phyloP scores from a whole-genome alignment of 257 asterid species.

The Echites panduratus region DNA sequence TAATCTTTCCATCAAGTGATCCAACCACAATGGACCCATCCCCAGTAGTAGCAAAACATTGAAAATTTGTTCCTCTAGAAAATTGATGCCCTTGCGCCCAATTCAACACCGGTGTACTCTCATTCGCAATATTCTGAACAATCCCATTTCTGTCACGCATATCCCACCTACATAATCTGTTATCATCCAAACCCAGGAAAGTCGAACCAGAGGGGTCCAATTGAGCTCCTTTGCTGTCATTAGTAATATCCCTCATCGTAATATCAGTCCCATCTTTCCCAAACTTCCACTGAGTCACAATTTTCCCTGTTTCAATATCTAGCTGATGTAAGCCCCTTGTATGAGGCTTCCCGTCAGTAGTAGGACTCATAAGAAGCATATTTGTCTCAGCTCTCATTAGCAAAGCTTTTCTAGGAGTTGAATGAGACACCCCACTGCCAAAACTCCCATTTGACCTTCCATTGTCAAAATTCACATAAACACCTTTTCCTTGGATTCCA shows the following conservation, averaged over 20 bases:
- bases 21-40: constrained; percentile 97
- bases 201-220: constrained; percentile 95
- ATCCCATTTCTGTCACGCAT: constrained; percentile 88
- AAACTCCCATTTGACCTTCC: constrained; percentile 39
- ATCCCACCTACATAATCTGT: constrained; percentile 93
- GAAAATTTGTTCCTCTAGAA: constrained; percentile 89
- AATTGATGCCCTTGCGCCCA: constrained; percentile 99
- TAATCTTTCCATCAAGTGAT: constrained; percentile 91
- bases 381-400: constrained; percentile 90
- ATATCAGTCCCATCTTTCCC: constrained; percentile 94
- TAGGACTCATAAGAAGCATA: constrained; percentile 95
- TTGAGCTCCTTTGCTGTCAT: constrained; percentile 87
- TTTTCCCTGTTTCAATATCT: constrained; percentile 81
- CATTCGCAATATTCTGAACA: constrained; percentile 68
- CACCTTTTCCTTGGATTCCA: constrained; percentile 91
- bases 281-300: constrained; percentile 90
- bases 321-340: constrained; percentile 82
- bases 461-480: constrained; percentile 64
- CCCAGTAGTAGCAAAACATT: constrained; percentile 97
- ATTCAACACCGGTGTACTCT: constrained; percentile 80
- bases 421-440: constrained; percentile 19
- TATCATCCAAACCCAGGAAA: constrained; percentile 91
- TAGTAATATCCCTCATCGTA: constrained; percentile 82
- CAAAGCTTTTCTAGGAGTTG: constrained; percentile 83
- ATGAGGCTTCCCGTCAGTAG: constrained; percentile 53